phyloP scores from a whole-genome alignment of 2,329 filamentous ascomycete species.

The Alternaria gaisen region DNA sequence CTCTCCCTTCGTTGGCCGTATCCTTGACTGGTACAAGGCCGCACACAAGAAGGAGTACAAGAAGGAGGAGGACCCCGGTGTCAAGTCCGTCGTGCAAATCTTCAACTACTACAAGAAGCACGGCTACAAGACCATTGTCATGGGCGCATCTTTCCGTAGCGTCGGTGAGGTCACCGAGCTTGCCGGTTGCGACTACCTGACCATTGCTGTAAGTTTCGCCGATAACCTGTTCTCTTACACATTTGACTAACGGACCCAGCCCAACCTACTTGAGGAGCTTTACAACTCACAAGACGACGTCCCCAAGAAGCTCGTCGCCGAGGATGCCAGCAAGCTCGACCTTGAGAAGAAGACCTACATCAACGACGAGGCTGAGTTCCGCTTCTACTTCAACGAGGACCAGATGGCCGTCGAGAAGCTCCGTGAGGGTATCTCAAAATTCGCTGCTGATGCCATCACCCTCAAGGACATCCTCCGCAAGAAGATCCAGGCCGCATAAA shows the following conservation, averaged over 20 bases:
- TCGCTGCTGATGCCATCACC: constrained; percentile 92
- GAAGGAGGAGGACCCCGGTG: constrained; percentile 92
- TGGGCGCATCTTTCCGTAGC: constrained; percentile 99
- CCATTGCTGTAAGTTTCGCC: constrained; percentile 78
- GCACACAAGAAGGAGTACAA: constrained; percentile 91
- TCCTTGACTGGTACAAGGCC: constrained; percentile 99
- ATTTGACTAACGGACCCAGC: constrained; percentile 59
- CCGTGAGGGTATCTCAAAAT: constrained; percentile 98
- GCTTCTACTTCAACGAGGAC: constrained; percentile 99
- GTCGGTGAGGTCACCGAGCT: constrained; percentile 97
- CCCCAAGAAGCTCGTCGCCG: constrained; percentile 89
- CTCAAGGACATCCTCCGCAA: constrained; percentile 90
- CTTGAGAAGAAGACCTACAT: constrained; percentile 92
- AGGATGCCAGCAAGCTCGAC: constrained; percentile 71
- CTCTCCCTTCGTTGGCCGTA: constrained; percentile 98
- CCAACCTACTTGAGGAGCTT: constrained; percentile 92
- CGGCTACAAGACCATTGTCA: constrained; percentile 99
- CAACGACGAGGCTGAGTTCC: constrained; percentile 87
- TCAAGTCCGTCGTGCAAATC: constrained; percentile 90
- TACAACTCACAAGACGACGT: constrained; percentile 82
- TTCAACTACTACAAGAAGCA: constrained; percentile 99
- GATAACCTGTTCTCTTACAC: neutral
- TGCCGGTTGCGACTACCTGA: constrained; percentile 97
- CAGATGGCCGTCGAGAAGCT: constrained; percentile 99
- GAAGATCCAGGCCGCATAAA: constrained; percentile 70